A percentile compares a stretch with the other conserved stretches of the same genome.
These are phyloP conservation scores for Corchorus olitorius DNA, from an alignment of 345 rosid genomes.

Conservation along the genomic window DNA sequence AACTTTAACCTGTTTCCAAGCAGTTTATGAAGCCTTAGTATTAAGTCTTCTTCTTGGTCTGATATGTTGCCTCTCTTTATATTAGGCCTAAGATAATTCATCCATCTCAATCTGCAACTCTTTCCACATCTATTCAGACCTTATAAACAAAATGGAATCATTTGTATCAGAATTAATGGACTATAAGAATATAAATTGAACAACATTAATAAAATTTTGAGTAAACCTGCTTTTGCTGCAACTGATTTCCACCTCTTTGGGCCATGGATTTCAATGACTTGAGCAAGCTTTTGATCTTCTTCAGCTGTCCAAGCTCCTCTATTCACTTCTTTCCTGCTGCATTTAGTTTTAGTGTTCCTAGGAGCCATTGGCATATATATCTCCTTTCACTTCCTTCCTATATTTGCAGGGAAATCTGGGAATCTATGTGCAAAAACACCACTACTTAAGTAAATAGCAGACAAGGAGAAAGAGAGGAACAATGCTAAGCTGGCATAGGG, in stretches of 20 bases:
- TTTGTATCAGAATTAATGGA: neutral
- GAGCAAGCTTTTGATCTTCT: constrained; percentile 50
- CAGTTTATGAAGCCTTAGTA: constrained; percentile 54
- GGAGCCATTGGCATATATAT: constrained; percentile 33
- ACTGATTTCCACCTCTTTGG: constrained; percentile 50
- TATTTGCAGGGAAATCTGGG: neutral
- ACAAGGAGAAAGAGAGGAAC: neutral
- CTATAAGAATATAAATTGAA: neutral
- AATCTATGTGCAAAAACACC: neutral
- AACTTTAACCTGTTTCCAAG: constrained; percentile 72
- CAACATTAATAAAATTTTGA: neutral
- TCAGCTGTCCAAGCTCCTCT: constrained; percentile 56
- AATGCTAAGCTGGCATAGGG: neutral
- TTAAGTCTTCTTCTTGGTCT: constrained; percentile 59
- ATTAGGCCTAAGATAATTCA: constrained; percentile 63
- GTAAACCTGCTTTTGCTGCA: constrained; percentile 50
- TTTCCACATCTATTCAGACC: constrained; percentile 54
- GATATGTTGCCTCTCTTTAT: constrained; percentile 61
- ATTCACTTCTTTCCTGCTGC: constrained; percentile 38
- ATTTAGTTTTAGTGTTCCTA: constrained; percentile 13
- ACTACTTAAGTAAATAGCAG: neutral
- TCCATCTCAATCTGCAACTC: constrained; percentile 64
- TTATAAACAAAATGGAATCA: constrained; percentile 16
- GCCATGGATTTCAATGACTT: constrained; percentile 44
- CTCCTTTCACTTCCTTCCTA: neutral